Evolutionary conservation across 108 stramenopile species (phyloP), one percentile per base, ranked within the genome.

Genomic region (Nitzschia sp.): DNA sequence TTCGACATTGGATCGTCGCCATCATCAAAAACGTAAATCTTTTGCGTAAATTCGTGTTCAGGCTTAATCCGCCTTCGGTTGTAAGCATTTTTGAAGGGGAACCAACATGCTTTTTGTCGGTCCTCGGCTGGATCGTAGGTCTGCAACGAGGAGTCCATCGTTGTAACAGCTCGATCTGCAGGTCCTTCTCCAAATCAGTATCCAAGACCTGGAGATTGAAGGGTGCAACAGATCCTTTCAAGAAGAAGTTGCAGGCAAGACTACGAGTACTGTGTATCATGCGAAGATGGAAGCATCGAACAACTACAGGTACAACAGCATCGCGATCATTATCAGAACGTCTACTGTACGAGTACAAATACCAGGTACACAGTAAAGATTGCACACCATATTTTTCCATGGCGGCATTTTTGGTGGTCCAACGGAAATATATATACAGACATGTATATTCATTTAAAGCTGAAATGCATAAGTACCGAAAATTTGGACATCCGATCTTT

Each of bases 81-180:
- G 41, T 61, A 61, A 22, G 38, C 41, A 17, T 45, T 41, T 25
- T 61, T 61, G 60, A 61, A 61, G 2, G 60, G 60, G 26, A 61
- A 61, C 60, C 60, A 61, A 22, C 60, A 61, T 19, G 26, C 60
- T 26, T 44, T 61, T 32, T 41, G 38, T 13, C 13, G 9, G 48
- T 50, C 48, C 48, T 19, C 5, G 19, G 21, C 9, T 41, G 38
- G 38, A 41, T 41, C 9, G 38, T 41, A 41, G 13, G 38, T 6
- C 13, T 41, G 38, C 13, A 41, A n/a, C n/a, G n/a, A n/a, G n/a
- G n/a, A n/a, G n/a, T n/a, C 45, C 45, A 46, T 46, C 45, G 2
- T 46, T 46, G 45, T 46, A n/a, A n/a, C n/a, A n/a, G n/a, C n/a
- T n/a, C n/a, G 13, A 41, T 13, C 38, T 41, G 11, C 11, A 41